Base-by-base conservation (phyloP, 75 land plant species). In the Selaginella moellendorffii region DNA sequence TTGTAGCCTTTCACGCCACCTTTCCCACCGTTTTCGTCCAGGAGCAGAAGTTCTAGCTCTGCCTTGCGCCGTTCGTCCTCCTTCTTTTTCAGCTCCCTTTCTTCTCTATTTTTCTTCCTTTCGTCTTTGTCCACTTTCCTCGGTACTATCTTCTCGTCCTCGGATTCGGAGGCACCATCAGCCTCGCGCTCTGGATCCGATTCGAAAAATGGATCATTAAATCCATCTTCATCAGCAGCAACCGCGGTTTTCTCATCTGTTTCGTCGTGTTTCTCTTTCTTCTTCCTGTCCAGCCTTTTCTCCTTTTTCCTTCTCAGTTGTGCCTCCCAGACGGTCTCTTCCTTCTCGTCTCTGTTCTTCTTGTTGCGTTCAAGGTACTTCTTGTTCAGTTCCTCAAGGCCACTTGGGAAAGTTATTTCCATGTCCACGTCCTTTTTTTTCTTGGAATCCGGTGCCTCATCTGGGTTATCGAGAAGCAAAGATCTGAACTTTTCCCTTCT, bases 341-440 rank as follows among this genome's bases (percentile, higher is more conserved):
- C 91, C 23, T 77, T 68, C 0, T 76, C 69, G n/a, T 78, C 77
- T 25, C 83, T 79, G 46, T 14, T 36, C 19, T 52, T 65, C 63
- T 84, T 83, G 22, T 66, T 65, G 66, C 79, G 86, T 65, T 90
- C 92, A 27, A 86, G 53, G 60, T 86, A 76, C 25, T 76, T 78
- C 74, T 90, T 84, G 74, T 85, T 86, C 60, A 90, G 65, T 65
- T 82, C 85, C 64, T 82, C 81, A 28, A 90, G 71, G 19, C 84
- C 91, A 36, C 83, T 83, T 68, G 83, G 80, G 69, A 90, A 90
- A 28, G 90, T 90, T 31, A 90, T 80, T 54, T 90, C 97, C 85
- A 90, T 82, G 62, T 90, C 96, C 66, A 71, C 76, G 24, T 84
- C 83, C 17, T 51, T 22, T 22, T 76, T 77, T 14, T 36, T 36